phyloP scores from a whole-genome alignment of 2,329 filamentous ascomycete species.

The Sporothrix protearum region DNA sequence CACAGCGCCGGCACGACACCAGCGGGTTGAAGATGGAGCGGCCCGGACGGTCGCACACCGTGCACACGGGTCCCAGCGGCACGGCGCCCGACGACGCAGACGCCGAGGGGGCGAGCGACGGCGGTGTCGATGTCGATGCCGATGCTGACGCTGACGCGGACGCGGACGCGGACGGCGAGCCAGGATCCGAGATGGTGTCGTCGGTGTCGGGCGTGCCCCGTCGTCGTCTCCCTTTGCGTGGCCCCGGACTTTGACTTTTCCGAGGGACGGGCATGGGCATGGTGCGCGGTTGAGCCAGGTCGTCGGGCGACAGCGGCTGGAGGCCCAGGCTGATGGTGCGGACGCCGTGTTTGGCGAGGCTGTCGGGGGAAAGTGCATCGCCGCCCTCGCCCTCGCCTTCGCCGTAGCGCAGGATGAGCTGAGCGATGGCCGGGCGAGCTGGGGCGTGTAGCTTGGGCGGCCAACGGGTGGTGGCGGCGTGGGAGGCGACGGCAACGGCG shows the following conservation, averaged over 20 bases:
- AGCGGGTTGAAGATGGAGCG: constrained; percentile 60
- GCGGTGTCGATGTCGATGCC: too few relatives aligned
- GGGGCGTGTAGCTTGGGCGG: not conserved
- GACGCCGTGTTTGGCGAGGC: not conserved
- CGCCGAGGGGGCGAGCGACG: too few relatives aligned
- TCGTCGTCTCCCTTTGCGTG: not conserved
- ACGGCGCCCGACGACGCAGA: too few relatives aligned
- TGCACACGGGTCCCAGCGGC: not conserved
- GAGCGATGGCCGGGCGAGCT: not conserved
- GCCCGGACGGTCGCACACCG: not conserved
- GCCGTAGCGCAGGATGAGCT: not conserved
- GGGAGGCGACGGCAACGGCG: not conserved
- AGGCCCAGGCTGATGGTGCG: not conserved
- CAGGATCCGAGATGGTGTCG: not conserved
- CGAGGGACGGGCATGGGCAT: not conserved
- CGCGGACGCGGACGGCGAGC: too few relatives aligned
- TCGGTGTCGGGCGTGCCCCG: not conserved
- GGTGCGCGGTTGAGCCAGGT: not conserved
- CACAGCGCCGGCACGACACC: constrained; percentile 81
- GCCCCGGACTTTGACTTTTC: not conserved
- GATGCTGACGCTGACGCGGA: too few relatives aligned
- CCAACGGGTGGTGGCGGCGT: not conserved
- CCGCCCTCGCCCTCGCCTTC: not conserved
- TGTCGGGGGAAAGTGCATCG: not conserved
- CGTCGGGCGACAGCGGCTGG: not conserved